phyloP scores from a whole-genome alignment of 2,329 filamentous ascomycete genomes.

The Clarireedia sp. region DNA sequence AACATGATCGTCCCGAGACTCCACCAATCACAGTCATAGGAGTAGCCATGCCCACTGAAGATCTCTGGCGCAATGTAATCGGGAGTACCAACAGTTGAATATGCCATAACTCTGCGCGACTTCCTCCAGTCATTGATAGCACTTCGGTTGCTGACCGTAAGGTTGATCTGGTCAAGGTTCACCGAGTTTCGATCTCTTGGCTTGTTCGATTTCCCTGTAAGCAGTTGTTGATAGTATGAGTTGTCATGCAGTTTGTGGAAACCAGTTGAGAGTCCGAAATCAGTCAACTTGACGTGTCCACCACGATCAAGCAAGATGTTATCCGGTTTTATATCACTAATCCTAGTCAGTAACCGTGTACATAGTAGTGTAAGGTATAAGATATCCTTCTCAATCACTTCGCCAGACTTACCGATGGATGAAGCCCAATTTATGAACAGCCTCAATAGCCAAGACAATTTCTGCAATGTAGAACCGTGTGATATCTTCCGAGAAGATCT shows the following conservation, averaged over 20 bases:
- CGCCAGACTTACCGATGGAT: conserved; percentile 73
- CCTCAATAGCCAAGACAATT: conserved; percentile 95
- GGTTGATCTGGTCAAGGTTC: conserved; percentile 93
- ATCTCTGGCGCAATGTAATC: conserved; percentile 99
- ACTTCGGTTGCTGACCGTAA: conserved; percentile 94
- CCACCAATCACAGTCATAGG: conserved; percentile 99
- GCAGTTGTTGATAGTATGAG: conserved; percentile 93
- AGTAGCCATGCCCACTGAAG: conserved; percentile 92
- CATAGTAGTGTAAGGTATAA: background rate
- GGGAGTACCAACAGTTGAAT: conserved; percentile 95
- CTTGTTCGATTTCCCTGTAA: conserved; percentile 67
- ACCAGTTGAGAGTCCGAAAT: conserved; percentile 94
- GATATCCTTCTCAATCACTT: background rate
- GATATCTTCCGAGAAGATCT: conserved; percentile 98
- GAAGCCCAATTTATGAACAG: conserved; percentile 94
- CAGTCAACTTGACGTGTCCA: conserved; percentile 95
- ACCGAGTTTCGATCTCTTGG: conserved; percentile 86
- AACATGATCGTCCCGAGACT: conserved; percentile 99
- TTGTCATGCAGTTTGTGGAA: conserved; percentile 98
- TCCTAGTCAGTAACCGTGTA: conserved; percentile 7
- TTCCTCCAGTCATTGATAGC: conserved; percentile 99
- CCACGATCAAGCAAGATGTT: conserved; percentile 94
- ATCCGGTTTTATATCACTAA: conserved; percentile 96
- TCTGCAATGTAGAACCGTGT: conserved; percentile 99
- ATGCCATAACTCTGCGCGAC: conserved; percentile 89